Conservation (phyloP, 2,329 filamentous ascomycete species). For the Microdochium trichocladiopsis region DNA sequence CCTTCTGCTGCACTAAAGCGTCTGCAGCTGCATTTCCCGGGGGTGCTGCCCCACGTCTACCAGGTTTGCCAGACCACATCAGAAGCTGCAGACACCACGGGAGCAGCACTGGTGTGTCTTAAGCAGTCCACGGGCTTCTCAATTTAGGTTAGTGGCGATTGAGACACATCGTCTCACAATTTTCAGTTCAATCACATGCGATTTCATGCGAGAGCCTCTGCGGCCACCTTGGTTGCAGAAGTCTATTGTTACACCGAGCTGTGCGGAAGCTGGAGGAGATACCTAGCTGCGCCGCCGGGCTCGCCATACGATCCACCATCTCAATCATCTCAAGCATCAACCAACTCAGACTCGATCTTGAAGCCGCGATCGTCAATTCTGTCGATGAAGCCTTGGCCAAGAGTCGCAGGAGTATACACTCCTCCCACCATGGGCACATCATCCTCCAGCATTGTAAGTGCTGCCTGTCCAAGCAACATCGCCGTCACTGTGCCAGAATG, state of each 20-base stretch:
- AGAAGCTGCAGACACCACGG: not conserved
- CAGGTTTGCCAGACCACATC: not conserved
- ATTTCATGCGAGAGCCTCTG: no score
- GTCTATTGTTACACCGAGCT: no score
- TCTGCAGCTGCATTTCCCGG: not conserved
- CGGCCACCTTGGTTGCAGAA: no score
- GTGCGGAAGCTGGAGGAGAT: no score
- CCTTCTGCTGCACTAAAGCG: not conserved
- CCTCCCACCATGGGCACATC: constrained; percentile 56
- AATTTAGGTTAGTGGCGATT: no score
- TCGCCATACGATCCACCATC: not conserved
- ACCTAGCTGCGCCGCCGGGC: no score
- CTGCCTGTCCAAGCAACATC: constrained; percentile 55
- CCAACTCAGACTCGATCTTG: constrained; percentile 48
- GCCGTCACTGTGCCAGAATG: constrained; percentile 48
- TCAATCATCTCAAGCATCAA: constrained; percentile 13
- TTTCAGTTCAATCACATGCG: no score
- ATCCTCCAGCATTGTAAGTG: constrained; percentile 57
- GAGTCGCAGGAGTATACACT: constrained; percentile 63
- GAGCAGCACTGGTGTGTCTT: no score
- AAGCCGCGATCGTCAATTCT: constrained; percentile 55
- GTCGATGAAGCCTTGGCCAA: constrained; percentile 62
- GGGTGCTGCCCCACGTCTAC: not conserved
- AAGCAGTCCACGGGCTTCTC: no score
- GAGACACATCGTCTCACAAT: no score